Base-by-base conservation (phyloP, 2,329 filamentous ascomycete genomes). In the Colletotrichum melonis region DNA sequence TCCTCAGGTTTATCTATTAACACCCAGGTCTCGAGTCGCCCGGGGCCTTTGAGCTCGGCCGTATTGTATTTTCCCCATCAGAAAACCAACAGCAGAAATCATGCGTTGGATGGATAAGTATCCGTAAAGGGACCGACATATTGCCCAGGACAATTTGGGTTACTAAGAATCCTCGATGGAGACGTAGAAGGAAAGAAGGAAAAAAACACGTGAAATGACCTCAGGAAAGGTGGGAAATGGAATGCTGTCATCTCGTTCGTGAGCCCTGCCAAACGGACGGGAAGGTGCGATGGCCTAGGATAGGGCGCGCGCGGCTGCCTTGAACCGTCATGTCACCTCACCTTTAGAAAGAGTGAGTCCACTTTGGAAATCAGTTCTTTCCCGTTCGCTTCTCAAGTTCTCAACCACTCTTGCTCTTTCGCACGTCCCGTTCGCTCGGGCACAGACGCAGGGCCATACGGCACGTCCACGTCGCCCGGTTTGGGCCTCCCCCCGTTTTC, bases 241-340 rank as follows among this genome's bases (percentile, higher is more conserved):
- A 73, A 73, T 73, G 70, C 67, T 69, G 59, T 52, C 66, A 70
- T 73, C 22, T 60, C 55, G n/a, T 22, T 14, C 52, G 24, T 26
- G 57, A 67, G 19, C 42, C 60, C 59, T 56, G 54, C 46, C 49
- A 42, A 28, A 46, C 35, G 57, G 35, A 49, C 49, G 22, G 63
- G 35, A 49, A 58, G 22, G 63, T 32, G 14, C 11, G 26, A 42
- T 42, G 6, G 14, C 14, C 19, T 63, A 11, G 28, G 7, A 30
- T 26, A 46, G 26, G 12, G 62, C 52, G 46, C 16, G 38, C 26
- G 63, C 28, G 22, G 14, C 49, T 8, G 54, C 56, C 42, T 30
- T 26, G 5, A 28, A 59, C 35, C 54, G 42, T 52, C 30, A 59
- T 46, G 60, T 73, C 70, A 49, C 42, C 22, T 71, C 63, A 59